Percentiles rank a stretch among this genome's conserved stretches.
Conservation (phyloP, 2,329 filamentous ascomycete genomes). For the Aspergillus melleus region DNA sequence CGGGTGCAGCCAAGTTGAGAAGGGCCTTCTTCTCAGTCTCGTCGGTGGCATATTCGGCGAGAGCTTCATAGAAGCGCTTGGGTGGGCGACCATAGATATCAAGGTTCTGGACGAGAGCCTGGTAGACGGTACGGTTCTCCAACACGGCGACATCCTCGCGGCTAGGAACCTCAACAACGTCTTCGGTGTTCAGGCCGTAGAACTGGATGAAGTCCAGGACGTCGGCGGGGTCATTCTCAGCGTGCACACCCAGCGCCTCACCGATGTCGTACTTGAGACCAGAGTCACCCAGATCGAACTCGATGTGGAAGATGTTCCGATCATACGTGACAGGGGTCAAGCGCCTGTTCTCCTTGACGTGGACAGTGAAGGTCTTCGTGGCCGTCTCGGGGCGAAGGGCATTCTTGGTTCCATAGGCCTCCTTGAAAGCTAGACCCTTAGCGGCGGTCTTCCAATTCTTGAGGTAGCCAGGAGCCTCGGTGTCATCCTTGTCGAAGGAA, state of each 20-base stretch:
- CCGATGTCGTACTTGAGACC: slow-evolving; percentile 96
- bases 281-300: slow-evolving; percentile 90
- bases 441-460: slow-evolving; percentile 80
- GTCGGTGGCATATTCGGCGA: slow-evolving; percentile 82
- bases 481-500: slow-evolving; percentile 73
- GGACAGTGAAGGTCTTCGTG: slow-evolving; percentile 82
- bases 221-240: slow-evolving; percentile 80
- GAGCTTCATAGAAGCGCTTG: slow-evolving; percentile 94
- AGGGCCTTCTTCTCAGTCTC: slow-evolving; percentile 80
- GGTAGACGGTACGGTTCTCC: slow-evolving; percentile 90
- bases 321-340: slow-evolving; percentile 87
- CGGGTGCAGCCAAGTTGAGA: slow-evolving; percentile 70
- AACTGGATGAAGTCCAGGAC: slow-evolving; percentile 84
- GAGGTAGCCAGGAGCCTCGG: slow-evolving; percentile 65
- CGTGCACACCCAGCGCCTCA: slow-evolving; percentile 93
- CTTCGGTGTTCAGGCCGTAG: slow-evolving; percentile 80
- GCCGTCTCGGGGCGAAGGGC: slow-evolving; percentile 80
- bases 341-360: slow-evolving; percentile 92
- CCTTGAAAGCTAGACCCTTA: slow-evolving; percentile 89
- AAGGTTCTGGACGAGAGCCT: slow-evolving; percentile 86
- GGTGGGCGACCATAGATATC: slow-evolving; percentile 96
- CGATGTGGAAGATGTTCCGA: slow-evolving; percentile 99
- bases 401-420: slow-evolving; percentile 76
- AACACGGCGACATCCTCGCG: slow-evolving; percentile 72
- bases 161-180: slow-evolving; percentile 87